Evolutionary conservation across 2,329 filamentous ascomycete genomes (phyloP).

Genomic region (Pseudonectria buxi): DNA sequence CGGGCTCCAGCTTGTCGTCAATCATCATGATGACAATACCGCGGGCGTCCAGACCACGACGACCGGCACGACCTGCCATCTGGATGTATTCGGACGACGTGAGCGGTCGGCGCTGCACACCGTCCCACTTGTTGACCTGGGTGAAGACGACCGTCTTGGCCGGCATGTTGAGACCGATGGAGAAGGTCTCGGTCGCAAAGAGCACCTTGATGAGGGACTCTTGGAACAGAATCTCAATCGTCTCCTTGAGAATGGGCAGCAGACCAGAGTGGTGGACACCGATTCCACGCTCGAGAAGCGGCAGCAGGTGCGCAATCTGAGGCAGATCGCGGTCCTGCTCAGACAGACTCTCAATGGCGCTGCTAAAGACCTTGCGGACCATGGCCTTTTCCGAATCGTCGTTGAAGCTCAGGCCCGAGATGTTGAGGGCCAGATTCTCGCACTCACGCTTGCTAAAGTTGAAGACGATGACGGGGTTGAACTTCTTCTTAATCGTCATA

Average conservation of each 20-base stretch:
- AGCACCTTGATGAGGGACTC: slow-evolving; percentile 96
- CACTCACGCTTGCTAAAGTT: slow-evolving; percentile 98
- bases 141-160: slow-evolving; percentile 99
- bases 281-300: slow-evolving; percentile 82
- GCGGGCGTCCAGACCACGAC: slow-evolving; percentile 92
- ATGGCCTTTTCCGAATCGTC: slow-evolving; percentile 91
- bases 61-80: slow-evolving; percentile 95
- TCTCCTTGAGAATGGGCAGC: slow-evolving; percentile 93
- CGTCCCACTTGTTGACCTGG: slow-evolving; percentile 91
- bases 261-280: slow-evolving; percentile 96
- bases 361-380: slow-evolving; percentile 90
- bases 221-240: slow-evolving; percentile 97
- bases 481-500: slow-evolving; percentile 97
- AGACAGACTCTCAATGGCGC: slow-evolving; percentile 84
- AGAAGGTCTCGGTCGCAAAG: slow-evolving; percentile 97
- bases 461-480: slow-evolving; percentile 98
- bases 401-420: slow-evolving; percentile 87
- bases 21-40: slow-evolving; percentile 99
- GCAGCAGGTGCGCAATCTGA: slow-evolving; percentile 86
- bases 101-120: slow-evolving; percentile 69
- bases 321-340: slow-evolving; percentile 84
- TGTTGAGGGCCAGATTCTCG: slow-evolving; percentile 80
- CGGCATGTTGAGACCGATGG: slow-evolving; percentile 97
- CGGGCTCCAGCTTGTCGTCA: slow-evolving; percentile 89
- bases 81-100: slow-evolving; percentile 96